Conservation (phyloP, 176 grass and related monocot species). For the Miscanthus lutarioriparius region DNA sequence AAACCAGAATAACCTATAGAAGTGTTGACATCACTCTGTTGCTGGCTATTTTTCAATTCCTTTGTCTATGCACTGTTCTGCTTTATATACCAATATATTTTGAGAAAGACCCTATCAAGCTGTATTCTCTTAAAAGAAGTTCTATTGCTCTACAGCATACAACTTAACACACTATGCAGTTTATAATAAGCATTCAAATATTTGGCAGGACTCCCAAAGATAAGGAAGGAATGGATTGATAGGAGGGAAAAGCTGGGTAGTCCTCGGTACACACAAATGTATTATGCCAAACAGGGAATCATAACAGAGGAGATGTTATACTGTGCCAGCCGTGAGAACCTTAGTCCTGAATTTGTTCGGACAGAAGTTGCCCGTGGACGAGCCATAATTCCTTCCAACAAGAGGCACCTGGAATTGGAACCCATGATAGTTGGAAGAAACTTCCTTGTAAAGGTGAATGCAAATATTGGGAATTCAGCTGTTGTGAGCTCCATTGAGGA, state of each 20-base stretch:
- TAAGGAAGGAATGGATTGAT: slow-evolving; percentile 95
- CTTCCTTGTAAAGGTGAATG: slow-evolving; percentile 97
- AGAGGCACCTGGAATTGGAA: slow-evolving; percentile 91
- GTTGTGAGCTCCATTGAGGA: slow-evolving; percentile 96
- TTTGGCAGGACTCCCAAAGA: slow-evolving; percentile 84
- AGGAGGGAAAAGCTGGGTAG: slow-evolving; percentile 68
- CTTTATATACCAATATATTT: background rate
- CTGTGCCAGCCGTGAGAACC: slow-evolving; percentile 88
- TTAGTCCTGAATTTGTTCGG: slow-evolving; percentile 90
- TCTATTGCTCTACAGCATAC: background rate
- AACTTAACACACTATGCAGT: background rate
- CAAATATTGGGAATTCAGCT: slow-evolving; percentile 95
- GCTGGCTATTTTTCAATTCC: background rate
- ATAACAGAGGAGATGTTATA: slow-evolving; percentile 98
- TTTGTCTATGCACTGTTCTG: background rate
- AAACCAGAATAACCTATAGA: background rate
- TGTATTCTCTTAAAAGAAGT: background rate
- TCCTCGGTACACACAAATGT: slow-evolving; percentile 96
- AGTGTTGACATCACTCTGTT: background rate
- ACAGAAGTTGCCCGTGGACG: slow-evolving; percentile 86
- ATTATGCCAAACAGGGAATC: slow-evolving; percentile 89
- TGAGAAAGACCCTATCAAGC: background rate
- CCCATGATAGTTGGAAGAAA: slow-evolving; percentile 99
- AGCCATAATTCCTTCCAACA: slow-evolving; percentile 97
- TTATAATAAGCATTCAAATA: slow-evolving; percentile 1